These are phyloP conservation scores for Gnaphalium uliginosum DNA, from an alignment of 129 eudicot species.

Conservation along the genomic window DNA sequence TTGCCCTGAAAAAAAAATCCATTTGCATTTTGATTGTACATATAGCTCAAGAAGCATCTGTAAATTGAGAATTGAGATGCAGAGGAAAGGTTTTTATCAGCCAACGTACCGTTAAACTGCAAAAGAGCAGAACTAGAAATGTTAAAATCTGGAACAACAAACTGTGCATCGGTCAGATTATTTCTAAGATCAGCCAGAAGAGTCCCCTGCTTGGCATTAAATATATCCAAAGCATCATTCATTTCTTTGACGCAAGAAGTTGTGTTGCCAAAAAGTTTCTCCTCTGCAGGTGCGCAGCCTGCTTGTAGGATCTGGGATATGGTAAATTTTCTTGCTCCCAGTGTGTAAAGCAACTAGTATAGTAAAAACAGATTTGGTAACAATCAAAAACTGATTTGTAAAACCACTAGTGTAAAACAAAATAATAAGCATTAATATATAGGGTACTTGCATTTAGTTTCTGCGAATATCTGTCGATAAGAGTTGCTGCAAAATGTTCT, in stretches of 20 bases:
- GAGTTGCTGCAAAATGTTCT: conserved; percentile 20
- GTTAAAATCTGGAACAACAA: neutral
- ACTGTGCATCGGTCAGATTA: conserved; percentile 14
- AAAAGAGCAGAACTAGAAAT: conserved; percentile 9
- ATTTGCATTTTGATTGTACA: neutral
- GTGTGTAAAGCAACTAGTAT: conserved; percentile 30
- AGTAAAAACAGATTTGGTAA: neutral
- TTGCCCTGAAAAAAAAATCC: neutral
- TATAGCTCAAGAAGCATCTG: neutral
- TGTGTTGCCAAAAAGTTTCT: conserved; percentile 1
- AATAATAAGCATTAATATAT: neutral
- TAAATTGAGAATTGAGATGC: neutral
- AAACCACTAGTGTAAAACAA: neutral
- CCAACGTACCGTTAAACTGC: neutral
- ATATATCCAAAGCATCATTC: conserved; percentile 15
- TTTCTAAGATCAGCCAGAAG: conserved; percentile 26
- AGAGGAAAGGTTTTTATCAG: neutral
- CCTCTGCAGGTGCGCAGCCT: conserved; percentile 36
- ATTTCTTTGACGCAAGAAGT: conserved; percentile 20
- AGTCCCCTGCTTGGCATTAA: conserved; percentile 18
- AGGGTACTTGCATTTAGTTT: conserved; percentile 21
- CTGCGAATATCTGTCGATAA: neutral
- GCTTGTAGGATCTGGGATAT: conserved; percentile 17
- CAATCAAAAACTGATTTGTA: too few relatives aligned
- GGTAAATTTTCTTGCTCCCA: conserved; percentile 42